Conservation (phyloP, 352 stramenopile species). For the Globisporangium abappressorium region DNA sequence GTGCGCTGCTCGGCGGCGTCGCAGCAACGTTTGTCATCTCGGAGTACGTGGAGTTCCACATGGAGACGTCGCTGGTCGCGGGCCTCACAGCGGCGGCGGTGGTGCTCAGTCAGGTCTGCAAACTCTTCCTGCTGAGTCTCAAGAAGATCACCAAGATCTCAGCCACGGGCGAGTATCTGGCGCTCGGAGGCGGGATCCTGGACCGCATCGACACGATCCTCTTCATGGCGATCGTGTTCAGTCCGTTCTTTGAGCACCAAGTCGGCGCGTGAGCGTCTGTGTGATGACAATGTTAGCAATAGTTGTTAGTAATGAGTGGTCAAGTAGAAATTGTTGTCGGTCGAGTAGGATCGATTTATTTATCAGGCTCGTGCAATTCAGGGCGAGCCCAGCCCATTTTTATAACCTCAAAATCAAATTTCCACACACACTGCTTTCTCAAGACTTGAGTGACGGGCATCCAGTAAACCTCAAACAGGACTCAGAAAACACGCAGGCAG, state of each 20-base stretch:
- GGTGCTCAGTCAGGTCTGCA: conserved; percentile 43
- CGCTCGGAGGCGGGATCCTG: conserved; percentile 47
- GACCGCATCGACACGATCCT: conserved; percentile 60
- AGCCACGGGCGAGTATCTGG: conserved; percentile 39
- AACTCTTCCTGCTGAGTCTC: conserved; percentile 57
- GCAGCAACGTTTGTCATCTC: conserved; percentile 27
- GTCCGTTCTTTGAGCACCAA: conserved; percentile 40
- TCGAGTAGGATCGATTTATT: conserved; percentile 5
- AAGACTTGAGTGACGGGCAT: background rate
- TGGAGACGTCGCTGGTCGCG: conserved; percentile 29
- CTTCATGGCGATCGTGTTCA: conserved; percentile 56
- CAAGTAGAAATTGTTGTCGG: background rate
- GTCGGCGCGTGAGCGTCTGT: conserved; percentile 9
- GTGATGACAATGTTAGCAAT: background rate
- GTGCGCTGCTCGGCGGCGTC: conserved; percentile 38
- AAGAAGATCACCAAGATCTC: conserved; percentile 58
- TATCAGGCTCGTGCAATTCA: background rate
- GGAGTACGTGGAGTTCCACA: conserved; percentile 37
- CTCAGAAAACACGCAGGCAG: background rate
- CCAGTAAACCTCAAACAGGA: background rate
- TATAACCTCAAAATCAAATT: background rate
- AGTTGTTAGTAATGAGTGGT: background rate
- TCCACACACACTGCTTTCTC: background rate
- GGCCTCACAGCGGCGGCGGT: conserved; percentile 33
- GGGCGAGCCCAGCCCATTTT: background rate